Base-by-base conservation (phyloP, 768 basidiomycete genomes). In the Pulveroboletus ravenelii region DNA sequence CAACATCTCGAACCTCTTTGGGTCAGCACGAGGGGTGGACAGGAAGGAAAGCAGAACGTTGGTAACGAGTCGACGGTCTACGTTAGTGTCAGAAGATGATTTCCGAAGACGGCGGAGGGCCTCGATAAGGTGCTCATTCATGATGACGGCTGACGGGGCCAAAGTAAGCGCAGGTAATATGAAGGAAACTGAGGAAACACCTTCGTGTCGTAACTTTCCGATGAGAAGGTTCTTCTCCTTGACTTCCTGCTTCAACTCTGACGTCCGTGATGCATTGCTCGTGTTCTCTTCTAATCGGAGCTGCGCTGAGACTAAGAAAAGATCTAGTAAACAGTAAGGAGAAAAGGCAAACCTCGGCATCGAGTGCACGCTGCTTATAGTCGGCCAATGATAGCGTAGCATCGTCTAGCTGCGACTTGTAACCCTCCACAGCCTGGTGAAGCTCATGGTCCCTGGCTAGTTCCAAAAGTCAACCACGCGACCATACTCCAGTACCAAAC, bases 1-100 rank as follows among this genome's bases (percentile, higher is more conserved):
- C 12, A 99, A 79, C 86, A 99, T 98, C 70, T 99, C 96, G 67
- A 95, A 99, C 2, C 95, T 84, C 64, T 99, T 99, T 30, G 85
- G 73, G 68, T 99, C 96, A 29, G 84, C 88, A 6, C 96, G 84
- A 6, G 93, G 90, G 1, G 93, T 95, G 20, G 80, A 80, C 45
- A 99, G 76, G 73, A 96, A 99, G 0, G 85, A 85, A 17, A 98
- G 77, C 14, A 99, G 74, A 50, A 98, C 84, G 63, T 99, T 99
- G 32, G 90, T 95, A 31, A 99, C 92, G 1, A 99, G 81, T 12
- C 93, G 85, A 45, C 90, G 75, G 67, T 99, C 95, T 25, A 99
- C 95, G 58, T 91, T 97, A 41, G 82, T 90, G 41, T 81, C 81
- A 7, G 89, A 80, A 0, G 90, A 85, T 52, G 84, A 89, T 56